Evolutionary conservation across 805 yeast genomes (phyloP), one percentile per base, ranked within the genome.

Genomic region (Ascoidea rubescens): DNA sequence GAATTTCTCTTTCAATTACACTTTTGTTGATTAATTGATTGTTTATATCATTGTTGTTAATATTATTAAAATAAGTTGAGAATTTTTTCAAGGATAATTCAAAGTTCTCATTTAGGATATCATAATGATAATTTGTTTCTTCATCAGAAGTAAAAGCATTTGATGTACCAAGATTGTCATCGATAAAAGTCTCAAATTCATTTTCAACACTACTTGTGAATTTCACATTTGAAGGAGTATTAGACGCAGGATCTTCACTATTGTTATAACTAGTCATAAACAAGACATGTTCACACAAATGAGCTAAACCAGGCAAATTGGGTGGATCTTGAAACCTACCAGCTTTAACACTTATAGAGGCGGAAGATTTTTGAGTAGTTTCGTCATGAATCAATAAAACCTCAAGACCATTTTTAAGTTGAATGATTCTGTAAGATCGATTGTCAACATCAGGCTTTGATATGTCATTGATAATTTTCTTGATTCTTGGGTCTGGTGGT

Each of bases 71-170:
- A 64, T 93, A 91, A 64, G 91, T 97, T 5, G 96, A 78, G 66
- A 91, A 91, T 59, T 98, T 73, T 64, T 93, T 98, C 51, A 91
- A 69, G 0, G 97, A 96, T 5, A 95, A 96, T 55, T 82, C 80
- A 54, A 91, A 71, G 57, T 82, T 78, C 56, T 81, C 84, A 53
- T 84, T 77, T 54, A 82, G 78, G 5, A 93, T 78, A 61, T 91
- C 96, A 62, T 91, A 91, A 66, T 76, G 89, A 67, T 89, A 91
- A 67, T 91, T 91, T 4, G 98, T 91, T 60, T 87, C 88, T 59
- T 84, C 84, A 4, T 88, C 72, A 1, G 96, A 82, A 1, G 99
- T 91, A 66, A 84, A 91, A 1, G 99, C 99, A 64, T 91, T 91
- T 44, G 95, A 85, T 55, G 77, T 77, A 21, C 98, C 99, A 46